Evolutionary conservation across 306 rosid species (phyloP).

Genomic region (Glycine soja): DNA sequence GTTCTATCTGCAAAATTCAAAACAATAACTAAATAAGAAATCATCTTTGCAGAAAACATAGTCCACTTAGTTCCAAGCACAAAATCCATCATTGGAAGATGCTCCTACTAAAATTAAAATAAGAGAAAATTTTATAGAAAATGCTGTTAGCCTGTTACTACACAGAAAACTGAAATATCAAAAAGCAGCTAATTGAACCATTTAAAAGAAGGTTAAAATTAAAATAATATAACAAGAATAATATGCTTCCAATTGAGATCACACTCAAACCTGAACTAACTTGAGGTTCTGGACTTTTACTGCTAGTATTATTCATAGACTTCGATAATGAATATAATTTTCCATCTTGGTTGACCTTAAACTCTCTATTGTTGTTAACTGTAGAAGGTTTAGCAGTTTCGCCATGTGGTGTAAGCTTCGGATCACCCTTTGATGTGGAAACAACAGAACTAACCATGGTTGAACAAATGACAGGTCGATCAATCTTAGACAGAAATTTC

Average conservation of each 20-base stretch:
- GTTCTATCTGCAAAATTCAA: conserved; percentile 52
- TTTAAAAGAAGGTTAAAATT: not conserved
- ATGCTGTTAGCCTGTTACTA: not conserved
- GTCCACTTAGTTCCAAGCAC: conserved; percentile 50
- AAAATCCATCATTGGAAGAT: conserved; percentile 46
- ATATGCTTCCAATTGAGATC: conserved; percentile 30
- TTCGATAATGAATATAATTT: conserved; percentile 56
- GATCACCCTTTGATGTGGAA: conserved; percentile 68
- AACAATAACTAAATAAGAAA: conserved; percentile 50
- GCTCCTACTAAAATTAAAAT: conserved; percentile 50
- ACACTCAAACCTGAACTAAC: conserved; percentile 70
- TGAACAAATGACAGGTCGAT: conserved; percentile 60
- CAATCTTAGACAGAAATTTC: conserved; percentile 66
- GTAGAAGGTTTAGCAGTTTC: conserved; percentile 63
- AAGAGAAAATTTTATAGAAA: conserved; percentile 20
- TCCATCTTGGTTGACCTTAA: conserved; percentile 66
- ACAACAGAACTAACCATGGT: conserved; percentile 58
- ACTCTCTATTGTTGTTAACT: conserved; percentile 60
- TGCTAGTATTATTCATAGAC: conserved; percentile 53
- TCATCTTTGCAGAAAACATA: conserved; percentile 50
- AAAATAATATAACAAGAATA: conserved; percentile 25
- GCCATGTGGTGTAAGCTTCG: conserved; percentile 53
- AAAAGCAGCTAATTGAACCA: conserved; percentile 16
- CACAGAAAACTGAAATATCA: conserved; percentile 35
- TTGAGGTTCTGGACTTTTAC: conserved; percentile 61